Evolutionary conservation across 2,329 filamentous ascomycete species (phyloP).

Genomic region (Colletotrichum limetticola): DNA sequence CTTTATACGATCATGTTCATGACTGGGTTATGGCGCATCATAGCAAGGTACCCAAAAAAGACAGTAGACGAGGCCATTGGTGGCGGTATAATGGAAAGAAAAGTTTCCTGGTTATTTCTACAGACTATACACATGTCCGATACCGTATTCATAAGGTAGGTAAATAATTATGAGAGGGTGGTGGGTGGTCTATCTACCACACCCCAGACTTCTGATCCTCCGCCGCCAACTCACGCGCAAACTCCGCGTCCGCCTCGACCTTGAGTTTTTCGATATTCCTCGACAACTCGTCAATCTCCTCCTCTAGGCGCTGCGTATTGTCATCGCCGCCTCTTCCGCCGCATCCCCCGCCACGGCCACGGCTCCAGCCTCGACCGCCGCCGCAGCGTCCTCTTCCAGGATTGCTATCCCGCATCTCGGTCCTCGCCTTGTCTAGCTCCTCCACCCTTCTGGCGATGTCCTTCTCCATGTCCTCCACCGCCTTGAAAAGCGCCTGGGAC

Average conservation of each 20-base stretch:
- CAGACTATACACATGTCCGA: neutral
- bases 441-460: constrained; percentile 27
- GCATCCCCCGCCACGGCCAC: constrained; percentile 32
- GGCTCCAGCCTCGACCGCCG: neutral
- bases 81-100: constrained; percentile 8
- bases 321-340: neutral
- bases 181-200: neutral
- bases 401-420: neutral
- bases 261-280: constrained; percentile 49
- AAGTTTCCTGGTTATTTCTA: neutral
- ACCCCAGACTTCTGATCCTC: constrained; percentile 34
- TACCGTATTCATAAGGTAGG: neutral
- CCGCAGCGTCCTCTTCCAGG: constrained; percentile 31
- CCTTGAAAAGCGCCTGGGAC: constrained; percentile 13
- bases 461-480: constrained; percentile 12
- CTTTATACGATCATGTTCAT: constrained; percentile 6
- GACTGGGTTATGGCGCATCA: constrained; percentile 22
- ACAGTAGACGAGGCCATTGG: constrained; percentile 11
- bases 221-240: constrained; percentile 54
- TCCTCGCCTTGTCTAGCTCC: constrained; percentile 26
- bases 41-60: constrained; percentile 8
- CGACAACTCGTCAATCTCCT: constrained; percentile 52
- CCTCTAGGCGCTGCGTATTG: constrained; percentile 42
- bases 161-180: neutral
- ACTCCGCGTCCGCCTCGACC: constrained; percentile 59